These are phyloP conservation scores for Monosporascus sp. DNA, from an alignment of 2,329 filamentous ascomycete genomes.

Conservation along the genomic window DNA sequence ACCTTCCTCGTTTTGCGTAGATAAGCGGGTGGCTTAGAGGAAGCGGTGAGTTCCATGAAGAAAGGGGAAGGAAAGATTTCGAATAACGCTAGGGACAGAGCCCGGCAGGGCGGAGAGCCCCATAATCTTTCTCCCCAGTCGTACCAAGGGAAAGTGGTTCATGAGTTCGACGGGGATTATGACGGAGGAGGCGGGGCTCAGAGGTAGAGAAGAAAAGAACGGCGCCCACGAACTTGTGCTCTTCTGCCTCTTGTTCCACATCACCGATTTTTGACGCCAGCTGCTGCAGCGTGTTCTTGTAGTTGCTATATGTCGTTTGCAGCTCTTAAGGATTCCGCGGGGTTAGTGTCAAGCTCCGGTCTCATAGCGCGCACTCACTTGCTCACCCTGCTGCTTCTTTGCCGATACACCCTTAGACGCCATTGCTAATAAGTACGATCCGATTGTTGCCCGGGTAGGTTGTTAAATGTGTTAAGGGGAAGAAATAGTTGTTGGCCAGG, in stretches of 20 bases:
- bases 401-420: slow-evolving; percentile 48
- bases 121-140: slow-evolving; percentile 5
- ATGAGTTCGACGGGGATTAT: background rate
- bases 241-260: slow-evolving; percentile 93
- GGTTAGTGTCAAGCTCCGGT: slow-evolving; percentile 10
- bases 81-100: slow-evolving; percentile 13
- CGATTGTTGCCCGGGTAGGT: background rate
- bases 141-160: slow-evolving; percentile 2
- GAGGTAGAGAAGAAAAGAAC: slow-evolving; percentile 5
- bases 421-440: slow-evolving; percentile 27
- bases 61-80: slow-evolving; percentile 11
- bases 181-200: slow-evolving; percentile 11
- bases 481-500: background rate
- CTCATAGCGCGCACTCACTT: background rate
- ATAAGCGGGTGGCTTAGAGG: slow-evolving; percentile 25
- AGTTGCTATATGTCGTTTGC: slow-evolving; percentile 73
- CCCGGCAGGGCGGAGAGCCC: slow-evolving; percentile 12
- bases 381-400: slow-evolving; percentile 69
- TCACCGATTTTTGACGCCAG: slow-evolving; percentile 95
- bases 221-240: slow-evolving; percentile 75
- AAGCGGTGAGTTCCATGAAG: slow-evolving; percentile 23
- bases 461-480: background rate
- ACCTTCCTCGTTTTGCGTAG: slow-evolving; percentile 5
- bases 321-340: slow-evolving; percentile 51
- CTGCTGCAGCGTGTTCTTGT: slow-evolving; percentile 75